Base-by-base conservation (phyloP, 805 yeast genomes). In the Wickerhamiella musiphila region DNA sequence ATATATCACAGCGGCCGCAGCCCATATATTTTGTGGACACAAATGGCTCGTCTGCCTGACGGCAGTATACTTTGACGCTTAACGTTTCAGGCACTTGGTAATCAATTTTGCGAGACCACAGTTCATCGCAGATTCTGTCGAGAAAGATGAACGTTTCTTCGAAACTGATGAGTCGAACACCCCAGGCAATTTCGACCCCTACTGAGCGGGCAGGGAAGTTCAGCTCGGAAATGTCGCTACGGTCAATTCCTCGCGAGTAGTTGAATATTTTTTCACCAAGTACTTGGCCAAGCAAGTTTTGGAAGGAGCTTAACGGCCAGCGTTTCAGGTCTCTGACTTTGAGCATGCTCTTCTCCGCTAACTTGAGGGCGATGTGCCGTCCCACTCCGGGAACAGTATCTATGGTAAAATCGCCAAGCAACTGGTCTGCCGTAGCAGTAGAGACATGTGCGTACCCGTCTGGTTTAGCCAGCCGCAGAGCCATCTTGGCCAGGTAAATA, bases 141-240 rank as follows among this genome's bases (percentile, higher is more conserved):
- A 81, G 47, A 45, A 86, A 90, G 4, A 34, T 41, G 39, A 76
- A 84, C 16, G 76, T 68, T 46, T 86, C 81, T 0, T 53, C 49
- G 19, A 65, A 58, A 1, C 57, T 57, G 20, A 70, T 66, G 41
- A 84, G 77, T 29, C 96, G 49, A 1, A 86, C 78, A 0, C 94
- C 96, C 75, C 82, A 86, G 39, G 82, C 79, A 18, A 86, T 75
- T 47, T 86, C 96, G 4, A 83, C 77, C 0, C 93, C 81, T 0
- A 86, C 65, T 1, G 90, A 68, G 44, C 81, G 82, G 18, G 93
- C 60, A 9, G 46, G 46, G 4, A 29, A 25, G 23, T 68, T 62
- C 13, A 71, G 30, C 28, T 35, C 32, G 56, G 69, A 57, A 23
- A 66, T 70, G 31, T 74, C 66, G 4, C 29, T 33, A 3, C 41